Conservation (phyloP, 2,329 filamentous ascomycete species). For the Ophiocordyceps camponoti-leonardi region DNA sequence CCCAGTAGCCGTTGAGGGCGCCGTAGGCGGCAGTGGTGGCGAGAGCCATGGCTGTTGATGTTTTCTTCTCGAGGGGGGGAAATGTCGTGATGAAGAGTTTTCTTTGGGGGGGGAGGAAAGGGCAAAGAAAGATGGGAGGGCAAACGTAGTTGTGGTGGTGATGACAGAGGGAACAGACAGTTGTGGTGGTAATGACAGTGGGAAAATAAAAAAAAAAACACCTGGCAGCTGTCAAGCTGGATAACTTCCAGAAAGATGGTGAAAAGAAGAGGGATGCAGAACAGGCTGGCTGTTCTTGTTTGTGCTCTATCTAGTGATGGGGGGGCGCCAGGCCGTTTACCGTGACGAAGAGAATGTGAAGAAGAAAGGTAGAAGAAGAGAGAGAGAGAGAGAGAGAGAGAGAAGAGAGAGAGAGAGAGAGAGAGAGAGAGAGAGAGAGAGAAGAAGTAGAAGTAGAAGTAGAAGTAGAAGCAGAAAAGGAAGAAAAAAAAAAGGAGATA, state of each 20-base stretch:
- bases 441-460: not conserved
- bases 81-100: not conserved
- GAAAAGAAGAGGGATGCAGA: not conserved
- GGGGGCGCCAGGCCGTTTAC: not conserved
- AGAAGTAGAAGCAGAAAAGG: too few species aligned
- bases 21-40: constrained; percentile 9
- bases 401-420: not conserved
- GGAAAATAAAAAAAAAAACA: too few species aligned
- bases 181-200: not conserved
- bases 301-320: too few species aligned
- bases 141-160: not conserved
- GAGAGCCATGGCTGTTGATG: too few species aligned
- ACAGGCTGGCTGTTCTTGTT: too few species aligned
- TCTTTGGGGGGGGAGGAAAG: not conserved
- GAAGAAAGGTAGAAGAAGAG: constrained; percentile 2
- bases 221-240: not conserved
- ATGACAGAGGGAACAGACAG: not conserved
- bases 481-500: too few species aligned
- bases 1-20: constrained; percentile 23
- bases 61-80: too few species aligned
- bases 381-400: not conserved
- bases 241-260: too few species aligned
- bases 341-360: constrained; percentile 14
- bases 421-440: not conserved
- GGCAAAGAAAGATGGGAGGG: not conserved